phyloP scores from a whole-genome alignment of 345 rosid species.

The Geranium brycei region DNA sequence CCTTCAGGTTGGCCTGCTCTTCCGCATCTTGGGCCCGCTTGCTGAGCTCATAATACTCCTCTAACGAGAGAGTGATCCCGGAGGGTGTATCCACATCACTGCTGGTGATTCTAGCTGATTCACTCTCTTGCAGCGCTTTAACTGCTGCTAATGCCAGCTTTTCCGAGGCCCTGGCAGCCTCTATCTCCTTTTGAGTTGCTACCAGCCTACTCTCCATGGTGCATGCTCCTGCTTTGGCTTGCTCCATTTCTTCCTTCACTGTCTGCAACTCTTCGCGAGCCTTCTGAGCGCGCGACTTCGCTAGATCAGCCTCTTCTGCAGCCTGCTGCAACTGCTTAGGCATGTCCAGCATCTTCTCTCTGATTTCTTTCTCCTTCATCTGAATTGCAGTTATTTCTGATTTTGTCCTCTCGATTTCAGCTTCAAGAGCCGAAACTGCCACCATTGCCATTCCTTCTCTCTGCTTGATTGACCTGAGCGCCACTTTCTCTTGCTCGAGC shows the following conservation, averaged over 20 bases:
- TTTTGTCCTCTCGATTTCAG: conserved; percentile 55
- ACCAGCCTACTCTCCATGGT: conserved; percentile 57
- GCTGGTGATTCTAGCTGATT: conserved; percentile 26
- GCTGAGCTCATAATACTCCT: conserved; percentile 84
- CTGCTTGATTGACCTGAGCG: conserved; percentile 44
- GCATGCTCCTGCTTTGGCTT: conserved; percentile 65
- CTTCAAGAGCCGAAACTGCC: conserved; percentile 63
- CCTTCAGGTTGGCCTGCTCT: conserved; percentile 57
- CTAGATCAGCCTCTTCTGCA: conserved; percentile 66
- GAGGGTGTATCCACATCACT: conserved; percentile 30
- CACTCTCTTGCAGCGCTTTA: conserved; percentile 78
- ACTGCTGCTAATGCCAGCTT: conserved; percentile 73
- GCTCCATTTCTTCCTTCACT: conserved; percentile 68
- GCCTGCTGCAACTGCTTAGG: conserved; percentile 70
- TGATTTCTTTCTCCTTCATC: conserved; percentile 55
- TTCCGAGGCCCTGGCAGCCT: conserved; percentile 79
- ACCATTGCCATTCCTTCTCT: conserved; percentile 84
- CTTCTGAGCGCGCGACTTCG: conserved; percentile 44
- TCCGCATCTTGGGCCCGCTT: conserved; percentile 67
- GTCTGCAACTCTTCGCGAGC: conserved; percentile 67
- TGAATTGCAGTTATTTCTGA: conserved; percentile 42
- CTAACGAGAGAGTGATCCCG: conserved; percentile 57
- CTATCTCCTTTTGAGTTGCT: conserved; percentile 73
- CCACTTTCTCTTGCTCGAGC: conserved; percentile 48
- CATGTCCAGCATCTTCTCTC: conserved; percentile 43